A percentile compares a stretch with the other conserved stretches of the same genome.
Conservation (phyloP, 2,329 filamentous ascomycete species). For the Fusarium sp. region DNA sequence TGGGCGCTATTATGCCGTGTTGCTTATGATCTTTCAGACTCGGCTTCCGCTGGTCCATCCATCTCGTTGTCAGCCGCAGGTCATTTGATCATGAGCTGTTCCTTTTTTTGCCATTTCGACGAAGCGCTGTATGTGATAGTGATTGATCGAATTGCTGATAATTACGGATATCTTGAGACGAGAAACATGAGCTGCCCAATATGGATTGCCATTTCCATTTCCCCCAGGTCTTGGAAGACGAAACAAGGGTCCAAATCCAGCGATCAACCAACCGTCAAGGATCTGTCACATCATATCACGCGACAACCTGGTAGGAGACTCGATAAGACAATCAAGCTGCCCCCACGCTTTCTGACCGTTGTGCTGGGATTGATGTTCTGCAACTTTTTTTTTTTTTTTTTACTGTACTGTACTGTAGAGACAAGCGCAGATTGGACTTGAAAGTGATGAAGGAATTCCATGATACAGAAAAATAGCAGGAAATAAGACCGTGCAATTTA, state of each 20-base stretch:
- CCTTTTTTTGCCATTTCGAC: not conserved
- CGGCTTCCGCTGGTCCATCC: constrained; percentile 6
- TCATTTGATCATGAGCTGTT: not conserved
- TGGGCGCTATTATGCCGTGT: constrained; percentile 10
- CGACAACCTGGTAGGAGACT: constrained; percentile 39
- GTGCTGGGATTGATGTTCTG: constrained; percentile 35
- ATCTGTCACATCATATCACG: constrained; percentile 38
- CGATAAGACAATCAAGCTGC: constrained; percentile 35
- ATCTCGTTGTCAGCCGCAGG: not conserved
- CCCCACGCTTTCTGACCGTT: constrained; percentile 32
- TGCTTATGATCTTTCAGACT: constrained; percentile 14
- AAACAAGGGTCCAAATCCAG: constrained; percentile 35
- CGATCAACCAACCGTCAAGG: constrained; percentile 7
- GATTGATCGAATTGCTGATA: constrained; percentile 20
- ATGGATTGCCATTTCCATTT: constrained; percentile 28
- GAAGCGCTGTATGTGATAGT: not conserved
- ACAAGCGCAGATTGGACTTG: not conserved
- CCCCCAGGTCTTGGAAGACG: constrained; percentile 38
- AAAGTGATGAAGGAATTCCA: constrained; percentile 1
- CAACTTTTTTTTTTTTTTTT: not conserved
- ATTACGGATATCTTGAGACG: constrained; percentile 34
- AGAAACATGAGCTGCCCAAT: constrained; percentile 32
- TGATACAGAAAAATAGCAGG: constrained; percentile 6
- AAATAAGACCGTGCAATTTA: constrained; percentile 10
- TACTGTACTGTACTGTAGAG: not conserved